Evolutionary conservation across 1,139 yeast species (phyloP).

Genomic region (Yamadazyma spencermartinsiae): DNA sequence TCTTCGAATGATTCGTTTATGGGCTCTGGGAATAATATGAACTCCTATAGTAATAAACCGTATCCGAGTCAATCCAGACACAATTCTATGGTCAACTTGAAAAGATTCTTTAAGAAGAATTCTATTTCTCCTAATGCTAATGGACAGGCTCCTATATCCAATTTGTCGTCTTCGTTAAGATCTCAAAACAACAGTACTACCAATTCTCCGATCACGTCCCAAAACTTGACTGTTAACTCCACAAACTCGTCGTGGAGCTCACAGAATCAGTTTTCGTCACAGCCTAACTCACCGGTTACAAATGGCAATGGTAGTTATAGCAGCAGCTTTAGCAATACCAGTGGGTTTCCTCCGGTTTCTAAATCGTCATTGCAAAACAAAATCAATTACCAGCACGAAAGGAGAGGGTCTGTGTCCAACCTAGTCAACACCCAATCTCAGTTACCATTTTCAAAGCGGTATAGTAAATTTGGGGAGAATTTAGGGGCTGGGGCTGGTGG

Average conservation of each 20-base stretch:
- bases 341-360: slow-evolving; percentile 1
- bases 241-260: slow-evolving; percentile 36
- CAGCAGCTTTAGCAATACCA: slow-evolving; percentile 19
- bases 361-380: slow-evolving; percentile 28
- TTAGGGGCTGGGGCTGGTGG: slow-evolving; percentile 98
- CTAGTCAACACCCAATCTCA: slow-evolving; percentile 30
- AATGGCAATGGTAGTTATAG: slow-evolving; percentile 26
- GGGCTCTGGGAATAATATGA: background rate
- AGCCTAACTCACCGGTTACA: slow-evolving; percentile 15
- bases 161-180: slow-evolving; percentile 44
- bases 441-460: slow-evolving; percentile 68
- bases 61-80: slow-evolving; percentile 42
- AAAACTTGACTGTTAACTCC: slow-evolving; percentile 19
- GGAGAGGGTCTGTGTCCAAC: slow-evolving; percentile 39
- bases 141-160: slow-evolving; percentile 28
- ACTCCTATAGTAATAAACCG: slow-evolving; percentile 18
- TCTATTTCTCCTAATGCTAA: slow-evolving; percentile 27
- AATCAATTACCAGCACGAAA: slow-evolving; percentile 33
- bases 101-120: slow-evolving; percentile 57
- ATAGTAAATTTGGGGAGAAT: slow-evolving; percentile 80
- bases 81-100: slow-evolving; percentile 74
- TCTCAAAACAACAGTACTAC: slow-evolving; percentile 22
- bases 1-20: slow-evolving; percentile 37
- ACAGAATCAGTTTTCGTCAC: slow-evolving; percentile 27
- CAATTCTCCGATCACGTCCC: slow-evolving; percentile 20